Evolutionary conservation across 106 monocot species (phyloP).

Genomic region (Dioscorea alata): DNA sequence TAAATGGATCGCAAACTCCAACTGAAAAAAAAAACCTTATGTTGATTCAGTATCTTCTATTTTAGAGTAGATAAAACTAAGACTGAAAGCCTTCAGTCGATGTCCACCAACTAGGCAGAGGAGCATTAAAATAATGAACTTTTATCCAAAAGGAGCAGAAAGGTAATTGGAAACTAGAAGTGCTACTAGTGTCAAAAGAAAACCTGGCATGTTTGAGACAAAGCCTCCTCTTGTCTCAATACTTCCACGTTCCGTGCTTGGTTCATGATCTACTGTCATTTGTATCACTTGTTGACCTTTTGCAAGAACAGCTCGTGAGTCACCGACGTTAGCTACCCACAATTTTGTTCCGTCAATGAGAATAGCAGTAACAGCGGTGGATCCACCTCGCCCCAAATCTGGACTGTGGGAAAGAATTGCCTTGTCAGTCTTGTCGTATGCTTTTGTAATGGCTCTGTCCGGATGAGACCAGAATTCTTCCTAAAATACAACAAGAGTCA

Average conservation of each 20-base stretch:
- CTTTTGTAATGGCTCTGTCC: constrained; percentile 60
- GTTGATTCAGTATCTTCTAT: too few relatives aligned
- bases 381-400: constrained; percentile 73
- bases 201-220: constrained; percentile 93
- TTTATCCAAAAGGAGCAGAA: too few relatives aligned
- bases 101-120: too few relatives aligned
- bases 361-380: constrained; percentile 91
- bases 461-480: constrained; percentile 76
- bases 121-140: too few relatives aligned
- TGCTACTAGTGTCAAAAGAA: not conserved
- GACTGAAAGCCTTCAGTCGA: too few relatives aligned
- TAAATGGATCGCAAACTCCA: too few relatives aligned
- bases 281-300: constrained; percentile 47
- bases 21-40: too few relatives aligned
- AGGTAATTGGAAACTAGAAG: too few relatives aligned
- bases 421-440: constrained; percentile 85
- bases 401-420: constrained; percentile 66
- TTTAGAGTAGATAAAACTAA: too few relatives aligned
- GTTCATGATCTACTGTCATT: constrained; percentile 81
- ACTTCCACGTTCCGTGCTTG: constrained; percentile 50
- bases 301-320: constrained; percentile 72
- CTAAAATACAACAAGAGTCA: constrained; percentile 20
- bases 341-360: constrained; percentile 47
- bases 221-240: constrained; percentile 88
- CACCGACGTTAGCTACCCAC: constrained; percentile 83